These are phyloP conservation scores for Linum usitatissimum DNA, from an alignment of 345 rosid genomes.

Conservation along the genomic window DNA sequence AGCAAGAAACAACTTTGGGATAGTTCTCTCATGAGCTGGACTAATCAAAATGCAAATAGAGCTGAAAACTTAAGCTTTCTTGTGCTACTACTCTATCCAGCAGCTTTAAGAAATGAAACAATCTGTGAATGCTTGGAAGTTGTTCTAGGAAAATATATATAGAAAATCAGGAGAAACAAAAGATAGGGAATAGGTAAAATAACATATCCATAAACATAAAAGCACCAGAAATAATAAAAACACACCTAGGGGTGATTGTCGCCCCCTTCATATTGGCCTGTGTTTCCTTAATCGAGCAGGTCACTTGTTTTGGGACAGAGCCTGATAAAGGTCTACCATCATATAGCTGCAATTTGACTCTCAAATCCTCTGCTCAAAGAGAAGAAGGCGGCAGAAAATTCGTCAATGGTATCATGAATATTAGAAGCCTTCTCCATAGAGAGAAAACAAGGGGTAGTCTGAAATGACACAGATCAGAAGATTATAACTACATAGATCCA, in stretches of 20 bases:
- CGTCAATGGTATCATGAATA: background rate
- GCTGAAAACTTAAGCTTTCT: too few relatives aligned
- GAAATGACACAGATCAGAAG: background rate
- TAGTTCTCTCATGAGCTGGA: too few relatives aligned
- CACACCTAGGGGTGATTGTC: constrained; percentile 66
- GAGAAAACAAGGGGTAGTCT: background rate
- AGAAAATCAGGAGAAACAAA: too few relatives aligned
- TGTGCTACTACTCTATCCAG: too few relatives aligned
- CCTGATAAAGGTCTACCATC: constrained; percentile 70
- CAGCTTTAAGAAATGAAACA: too few relatives aligned
- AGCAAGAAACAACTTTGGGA: too few relatives aligned
- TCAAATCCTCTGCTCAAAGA: constrained; percentile 70
- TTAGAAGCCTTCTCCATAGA: background rate
- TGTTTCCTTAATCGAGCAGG: constrained; percentile 63
- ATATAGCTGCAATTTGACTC: constrained; percentile 53
- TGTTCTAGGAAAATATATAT: too few relatives aligned
- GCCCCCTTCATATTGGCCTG: constrained; percentile 52
- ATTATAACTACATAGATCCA: background rate
- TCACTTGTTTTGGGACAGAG: constrained; percentile 67
- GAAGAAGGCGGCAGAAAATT: background rate
- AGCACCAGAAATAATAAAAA: constrained; percentile 2
- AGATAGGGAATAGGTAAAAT: too few relatives aligned
- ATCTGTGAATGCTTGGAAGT: too few relatives aligned
- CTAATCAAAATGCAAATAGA: too few relatives aligned
- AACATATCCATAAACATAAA: background rate